Evolutionary conservation across 73 alveolate genomes (phyloP), one percentile per base, ranked within the genome.

Genomic region (Paramecium caudatum): DNA sequence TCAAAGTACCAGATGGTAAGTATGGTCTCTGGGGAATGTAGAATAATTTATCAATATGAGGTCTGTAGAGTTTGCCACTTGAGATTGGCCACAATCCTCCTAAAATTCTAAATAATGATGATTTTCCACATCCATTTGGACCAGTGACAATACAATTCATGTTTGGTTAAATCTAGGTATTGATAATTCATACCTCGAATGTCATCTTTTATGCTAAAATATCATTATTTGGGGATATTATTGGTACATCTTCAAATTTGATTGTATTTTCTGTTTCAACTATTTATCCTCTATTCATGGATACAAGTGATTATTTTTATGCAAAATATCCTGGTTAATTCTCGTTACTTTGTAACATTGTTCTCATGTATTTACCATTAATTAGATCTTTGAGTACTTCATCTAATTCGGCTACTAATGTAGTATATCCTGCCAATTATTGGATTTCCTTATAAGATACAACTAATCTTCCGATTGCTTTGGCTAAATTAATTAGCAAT

Each of bases 11-110:
- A 74, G 91, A 87, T 6, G 99, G 98, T 8, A 96, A 90, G 68
- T 96, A 96, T n/a, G 99, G 99, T 80, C 98, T 94, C 65, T 96
- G 96, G 33, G 99, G 99, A 90, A 96, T 95, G 65, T 96, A 96
- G 93, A 96, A 96, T 16, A 96, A 70, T 70, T 91, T 63, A 13
- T 91, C 98, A 19, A 81, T 85, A 36, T 84, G 65, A n/a, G 99
- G 99, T 82, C 95, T 94, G 91, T 86, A 33, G 21, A 96, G 86
- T 47, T 82, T 91, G 5, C 99, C 99, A 47, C 96, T 96, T 65
- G 95, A 93, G 17, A 96, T 84, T 19, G 99, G 99, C 99, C 99
- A 96, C 36, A 96, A 90, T 50, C 93, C 99, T 8, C 99, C 99
- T 83, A 96, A 86, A 65, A 95, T 95, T 91, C 99, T 92, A 95